phyloP scores from a whole-genome alignment of 352 stramenopile species.

The Chrysophaeum taylorii region DNA sequence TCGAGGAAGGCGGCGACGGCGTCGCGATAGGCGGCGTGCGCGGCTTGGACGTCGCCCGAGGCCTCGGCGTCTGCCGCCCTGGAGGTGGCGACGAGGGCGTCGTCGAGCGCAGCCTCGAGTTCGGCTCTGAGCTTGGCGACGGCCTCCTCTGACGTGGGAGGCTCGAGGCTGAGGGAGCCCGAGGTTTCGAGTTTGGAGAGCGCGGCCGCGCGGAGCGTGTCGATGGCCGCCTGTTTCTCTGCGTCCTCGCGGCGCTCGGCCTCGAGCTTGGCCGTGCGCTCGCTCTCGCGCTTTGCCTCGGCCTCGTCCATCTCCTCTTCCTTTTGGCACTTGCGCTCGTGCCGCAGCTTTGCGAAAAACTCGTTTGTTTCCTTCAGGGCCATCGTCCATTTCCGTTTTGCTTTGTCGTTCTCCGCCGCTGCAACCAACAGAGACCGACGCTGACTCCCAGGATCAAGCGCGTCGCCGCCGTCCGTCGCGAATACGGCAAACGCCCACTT shows the following conservation, averaged over 20 bases:
- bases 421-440: not conserved
- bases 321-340: not conserved
- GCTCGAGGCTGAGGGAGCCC: no score
- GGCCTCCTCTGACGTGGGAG: no score
- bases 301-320: not conserved
- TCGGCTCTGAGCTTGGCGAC: not conserved
- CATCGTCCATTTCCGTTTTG: not conserved
- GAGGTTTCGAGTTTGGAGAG: not conserved
- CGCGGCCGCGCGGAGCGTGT: not conserved
- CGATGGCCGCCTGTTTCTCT: not conserved
- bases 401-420: not conserved
- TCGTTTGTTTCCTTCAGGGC: not conserved
- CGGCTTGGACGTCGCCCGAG: not conserved
- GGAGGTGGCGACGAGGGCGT: not conserved
- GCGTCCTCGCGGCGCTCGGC: not conserved
- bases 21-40: not conserved
- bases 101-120: not conserved
- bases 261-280: not conserved
- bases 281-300: not conserved
- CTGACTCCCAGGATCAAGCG: no score
- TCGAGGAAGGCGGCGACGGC: not conserved
- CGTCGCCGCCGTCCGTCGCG: not conserved
- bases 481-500: not conserved
- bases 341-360: not conserved
- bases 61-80: not conserved